phyloP scores from a whole-genome alignment of 208 protist genomes.

The Trypanosoma melophagium region DNA sequence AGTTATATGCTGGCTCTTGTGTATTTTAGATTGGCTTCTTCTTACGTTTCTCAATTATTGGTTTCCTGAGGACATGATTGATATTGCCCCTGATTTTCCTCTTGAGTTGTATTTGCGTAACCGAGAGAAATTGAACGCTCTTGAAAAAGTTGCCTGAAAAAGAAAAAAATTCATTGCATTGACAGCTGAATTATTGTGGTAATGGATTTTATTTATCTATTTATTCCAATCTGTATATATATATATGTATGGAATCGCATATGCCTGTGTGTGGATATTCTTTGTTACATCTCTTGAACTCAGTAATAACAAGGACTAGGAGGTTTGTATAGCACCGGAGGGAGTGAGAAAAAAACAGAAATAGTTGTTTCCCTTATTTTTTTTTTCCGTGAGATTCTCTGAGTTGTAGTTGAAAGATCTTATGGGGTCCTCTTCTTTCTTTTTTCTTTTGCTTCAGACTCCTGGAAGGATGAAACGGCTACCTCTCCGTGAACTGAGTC shows the following conservation, averaged over 20 bases:
- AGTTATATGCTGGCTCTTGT: constrained; percentile 88
- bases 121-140: constrained; percentile 72
- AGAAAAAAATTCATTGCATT: constrained; percentile 11
- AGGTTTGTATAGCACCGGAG: too few relatives aligned
- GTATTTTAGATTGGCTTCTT: constrained; percentile 79
- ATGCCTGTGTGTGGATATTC: too few relatives aligned
- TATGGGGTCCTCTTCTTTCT: not conserved
- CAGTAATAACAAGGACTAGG: too few relatives aligned
- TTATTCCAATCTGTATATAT: not conserved
- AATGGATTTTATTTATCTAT: constrained; percentile 7
- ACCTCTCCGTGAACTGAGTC: constrained; percentile 44
- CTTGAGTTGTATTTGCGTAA: constrained; percentile 73
- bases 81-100: constrained; percentile 92
- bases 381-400: constrained; percentile 11
- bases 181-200: constrained; percentile 16
- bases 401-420: constrained; percentile 1
- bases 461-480: constrained; percentile 33
- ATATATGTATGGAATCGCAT: not conserved
- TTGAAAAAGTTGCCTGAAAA: constrained; percentile 26
- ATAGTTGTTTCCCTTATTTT: constrained; percentile 22
- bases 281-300: too few relatives aligned
- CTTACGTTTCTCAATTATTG: constrained; percentile 80
- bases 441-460: constrained; percentile 14
- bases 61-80: constrained; percentile 80
- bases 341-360: too few relatives aligned